Conservation (phyloP, 768 basidiomycete species). For the Termitomyces titanicus region DNA sequence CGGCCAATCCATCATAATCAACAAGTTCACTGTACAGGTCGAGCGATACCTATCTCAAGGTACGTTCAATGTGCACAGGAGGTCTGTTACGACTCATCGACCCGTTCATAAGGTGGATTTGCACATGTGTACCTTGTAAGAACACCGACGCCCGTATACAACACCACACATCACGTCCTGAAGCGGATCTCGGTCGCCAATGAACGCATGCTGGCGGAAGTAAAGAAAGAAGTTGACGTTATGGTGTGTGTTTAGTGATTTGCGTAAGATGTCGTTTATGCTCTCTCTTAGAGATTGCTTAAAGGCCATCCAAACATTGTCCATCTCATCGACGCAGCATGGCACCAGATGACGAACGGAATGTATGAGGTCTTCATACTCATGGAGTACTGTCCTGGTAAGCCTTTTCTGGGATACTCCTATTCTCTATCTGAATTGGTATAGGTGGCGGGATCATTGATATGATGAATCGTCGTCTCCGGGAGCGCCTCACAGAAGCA, state of each 20-base stretch:
- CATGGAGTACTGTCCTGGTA: constrained; percentile 96
- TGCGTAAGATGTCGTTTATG: constrained; percentile 21
- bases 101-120: constrained; percentile 72
- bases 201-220: constrained; percentile 86
- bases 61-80: constrained; percentile 23
- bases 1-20: constrained; percentile 87
- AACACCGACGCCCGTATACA: constrained; percentile 82
- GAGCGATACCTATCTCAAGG: constrained; percentile 97
- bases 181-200: constrained; percentile 94
- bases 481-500: constrained; percentile 90
- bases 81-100: constrained; percentile 14
- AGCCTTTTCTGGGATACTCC: constrained; percentile 17
- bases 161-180: constrained; percentile 92
- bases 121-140: constrained; percentile 96
- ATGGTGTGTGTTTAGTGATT: constrained; percentile 62
- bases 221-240: constrained; percentile 97
- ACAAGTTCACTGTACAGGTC: constrained; percentile 86
- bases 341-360: constrained; percentile 79
- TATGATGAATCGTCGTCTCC: constrained; percentile 96
- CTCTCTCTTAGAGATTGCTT: constrained; percentile 65
- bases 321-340: constrained; percentile 93
- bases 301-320: constrained; percentile 95
- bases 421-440: constrained; percentile 14
- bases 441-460: constrained; percentile 97
- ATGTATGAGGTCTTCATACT: constrained; percentile 95